phyloP scores from a whole-genome alignment of 495 filamentous ascomycete genomes.

The Aspergillus biplanus region DNA sequence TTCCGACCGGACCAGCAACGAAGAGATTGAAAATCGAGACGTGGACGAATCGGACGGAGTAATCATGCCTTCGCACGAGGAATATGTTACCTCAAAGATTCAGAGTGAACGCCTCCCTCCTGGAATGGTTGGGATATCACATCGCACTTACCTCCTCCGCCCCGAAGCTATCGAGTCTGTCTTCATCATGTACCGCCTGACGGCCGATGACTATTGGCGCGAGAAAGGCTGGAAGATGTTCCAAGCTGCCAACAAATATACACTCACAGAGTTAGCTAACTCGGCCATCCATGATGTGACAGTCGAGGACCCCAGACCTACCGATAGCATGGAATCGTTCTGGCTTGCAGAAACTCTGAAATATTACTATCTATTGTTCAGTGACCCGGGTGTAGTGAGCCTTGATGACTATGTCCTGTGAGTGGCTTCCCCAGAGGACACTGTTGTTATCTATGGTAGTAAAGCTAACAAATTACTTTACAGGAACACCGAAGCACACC shows the following conservation, averaged over 20 bases:
- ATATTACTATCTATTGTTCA: slow-evolving; percentile 79
- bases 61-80: slow-evolving; percentile 53
- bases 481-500: slow-evolving; percentile 62
- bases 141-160: slow-evolving; percentile 75
- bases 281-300: slow-evolving; percentile 79
- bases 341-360: slow-evolving; percentile 79
- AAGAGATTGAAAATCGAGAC: slow-evolving; percentile 8
- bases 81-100: slow-evolving; percentile 64
- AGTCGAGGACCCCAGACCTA: slow-evolving; percentile 38
- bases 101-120: slow-evolving; percentile 63
- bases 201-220: slow-evolving; percentile 78
- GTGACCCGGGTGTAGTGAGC: slow-evolving; percentile 69
- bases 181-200: slow-evolving; percentile 94
- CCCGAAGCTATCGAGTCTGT: slow-evolving; percentile 95
- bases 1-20: background rate
- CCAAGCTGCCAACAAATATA: slow-evolving; percentile 67
- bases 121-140: slow-evolving; percentile 65
- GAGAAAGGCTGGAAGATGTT: slow-evolving; percentile 93
- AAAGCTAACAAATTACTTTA: slow-evolving; percentile 14
- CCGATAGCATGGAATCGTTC: slow-evolving; percentile 61
- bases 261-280: slow-evolving; percentile 67
- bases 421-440: slow-evolving; percentile 30
- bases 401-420: slow-evolving; percentile 84
- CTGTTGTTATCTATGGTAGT: background rate
- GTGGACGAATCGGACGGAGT: slow-evolving; percentile 22